phyloP scores from a whole-genome alignment of 2,329 filamentous ascomycete genomes.

The Chrysoporthe deuterocubensis region DNA sequence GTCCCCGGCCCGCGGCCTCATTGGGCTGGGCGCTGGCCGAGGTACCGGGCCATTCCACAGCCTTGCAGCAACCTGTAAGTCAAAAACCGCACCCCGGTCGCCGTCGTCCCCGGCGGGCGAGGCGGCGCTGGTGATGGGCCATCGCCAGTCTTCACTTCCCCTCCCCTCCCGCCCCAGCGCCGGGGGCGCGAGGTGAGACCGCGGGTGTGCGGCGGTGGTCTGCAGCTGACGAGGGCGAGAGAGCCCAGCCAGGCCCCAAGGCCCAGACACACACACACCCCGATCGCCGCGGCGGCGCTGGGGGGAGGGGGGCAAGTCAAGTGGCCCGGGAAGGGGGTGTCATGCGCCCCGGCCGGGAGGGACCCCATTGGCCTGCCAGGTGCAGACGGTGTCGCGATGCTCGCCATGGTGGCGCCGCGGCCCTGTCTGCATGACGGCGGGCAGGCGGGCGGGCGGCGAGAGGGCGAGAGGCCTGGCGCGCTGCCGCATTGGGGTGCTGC shows the following conservation, averaged over 20 bases:
- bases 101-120: background rate
- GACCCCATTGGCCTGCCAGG: constrained; percentile 26
- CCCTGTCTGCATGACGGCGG: constrained; percentile 1
- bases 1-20: constrained; percentile 6
- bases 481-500: constrained; percentile 9
- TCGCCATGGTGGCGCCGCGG: background rate
- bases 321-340: constrained; percentile 26
- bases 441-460: background rate
- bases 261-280: no score
- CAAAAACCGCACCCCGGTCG: constrained; percentile 18
- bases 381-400: constrained; percentile 24
- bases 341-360: constrained; percentile 24
- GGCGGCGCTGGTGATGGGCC: background rate
- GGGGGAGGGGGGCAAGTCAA: background rate
- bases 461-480: background rate
- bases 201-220: background rate
- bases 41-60: constrained; percentile 6
- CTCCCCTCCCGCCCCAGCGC: no score
- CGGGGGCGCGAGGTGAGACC: background rate
- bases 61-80: constrained; percentile 26
- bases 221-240: background rate
- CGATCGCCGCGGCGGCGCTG: no score
- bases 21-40: constrained; percentile 17
- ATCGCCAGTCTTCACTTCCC: no score
- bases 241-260: background rate